Conservation (phyloP, 495 filamentous ascomycete genomes). For the Xylaria curta region DNA sequence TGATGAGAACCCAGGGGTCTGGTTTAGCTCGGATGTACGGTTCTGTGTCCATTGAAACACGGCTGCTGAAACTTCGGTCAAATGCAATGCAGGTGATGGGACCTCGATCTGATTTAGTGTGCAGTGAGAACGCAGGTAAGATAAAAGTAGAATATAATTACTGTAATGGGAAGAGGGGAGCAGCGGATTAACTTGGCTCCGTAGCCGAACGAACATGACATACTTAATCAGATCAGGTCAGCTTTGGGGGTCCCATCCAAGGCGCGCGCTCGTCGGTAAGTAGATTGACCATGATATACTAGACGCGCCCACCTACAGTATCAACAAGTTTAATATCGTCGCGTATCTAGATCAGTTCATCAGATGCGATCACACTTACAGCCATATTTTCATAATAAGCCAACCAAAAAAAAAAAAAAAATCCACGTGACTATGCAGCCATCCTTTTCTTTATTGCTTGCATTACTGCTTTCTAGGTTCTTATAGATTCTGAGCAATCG, state of each 20-base stretch:
- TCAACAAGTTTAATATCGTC: neutral
- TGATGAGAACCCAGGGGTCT: conserved; percentile 14
- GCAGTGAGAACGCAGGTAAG: neutral
- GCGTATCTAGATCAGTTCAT: too few relatives aligned
- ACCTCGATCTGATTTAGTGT: conserved; percentile 3
- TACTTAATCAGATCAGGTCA: neutral
- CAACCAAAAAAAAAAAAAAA: too few relatives aligned
- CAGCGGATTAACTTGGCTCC: conserved; percentile 17
- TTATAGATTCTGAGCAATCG: neutral
- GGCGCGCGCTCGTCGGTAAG: neutral
- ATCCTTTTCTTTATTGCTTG: neutral
- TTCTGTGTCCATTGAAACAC: neutral
- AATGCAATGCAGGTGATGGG: conserved; percentile 19
- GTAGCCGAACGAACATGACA: neutral
- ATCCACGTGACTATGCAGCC: neutral
- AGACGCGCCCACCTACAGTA: neutral
- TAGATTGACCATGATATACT: neutral
- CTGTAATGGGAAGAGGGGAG: neutral
- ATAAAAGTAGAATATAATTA: neutral
- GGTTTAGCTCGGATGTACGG: conserved; percentile 12
- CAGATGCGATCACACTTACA: neutral
- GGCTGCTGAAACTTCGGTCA: conserved; percentile 20
- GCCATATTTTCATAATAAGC: neutral
- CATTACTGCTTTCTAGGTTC: neutral
- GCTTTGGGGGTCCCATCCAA: neutral